phyloP scores from a whole-genome alignment of 2,329 filamentous ascomycete genomes.

The Xylariales sp. region DNA sequence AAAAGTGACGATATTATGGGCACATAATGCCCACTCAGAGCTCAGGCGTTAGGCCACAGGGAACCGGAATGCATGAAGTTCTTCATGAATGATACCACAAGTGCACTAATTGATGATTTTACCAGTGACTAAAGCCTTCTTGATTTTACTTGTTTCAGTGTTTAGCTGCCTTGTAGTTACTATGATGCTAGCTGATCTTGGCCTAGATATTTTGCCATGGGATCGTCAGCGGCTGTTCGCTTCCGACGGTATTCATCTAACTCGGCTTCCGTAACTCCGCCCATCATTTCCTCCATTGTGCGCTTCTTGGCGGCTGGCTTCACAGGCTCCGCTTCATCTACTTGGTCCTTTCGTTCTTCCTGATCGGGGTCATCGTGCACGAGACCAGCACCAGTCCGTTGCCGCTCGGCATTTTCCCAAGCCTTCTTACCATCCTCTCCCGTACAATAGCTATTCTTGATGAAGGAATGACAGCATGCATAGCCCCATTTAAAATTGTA shows the following conservation, averaged over 20 bases:
- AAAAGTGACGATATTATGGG: slow-evolving; percentile 51
- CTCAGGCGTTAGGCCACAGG: slow-evolving; percentile 65
- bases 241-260: slow-evolving; percentile 87
- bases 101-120: slow-evolving; percentile 41
- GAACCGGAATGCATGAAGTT: slow-evolving; percentile 52
- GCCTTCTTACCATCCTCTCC: slow-evolving; percentile 87
- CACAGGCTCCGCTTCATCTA: slow-evolving; percentile 41
- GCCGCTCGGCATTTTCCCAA: slow-evolving; percentile 79
- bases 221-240: slow-evolving; percentile 79
- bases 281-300: slow-evolving; percentile 81
- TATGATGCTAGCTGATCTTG: slow-evolving; percentile 73
- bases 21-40: slow-evolving; percentile 58
- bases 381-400: slow-evolving; percentile 61
- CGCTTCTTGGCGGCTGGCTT: slow-evolving; percentile 69
- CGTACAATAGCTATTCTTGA: slow-evolving; percentile 98
- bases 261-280: slow-evolving; percentile 82
- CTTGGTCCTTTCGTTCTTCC: slow-evolving; percentile 42
- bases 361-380: slow-evolving; percentile 48
- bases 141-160: slow-evolving; percentile 17
- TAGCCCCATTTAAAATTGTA: slow-evolving; percentile 95
- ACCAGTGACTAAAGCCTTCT: slow-evolving; percentile 28
- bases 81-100: slow-evolving; percentile 42
- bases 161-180: slow-evolving; percentile 17
- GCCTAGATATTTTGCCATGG: slow-evolving; percentile 85
- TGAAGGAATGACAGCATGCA: slow-evolving; percentile 89